These are phyloP conservation scores for Triangularia verruculosa DNA, from an alignment of 2,329 filamentous ascomycete genomes.

Conservation along the genomic window DNA sequence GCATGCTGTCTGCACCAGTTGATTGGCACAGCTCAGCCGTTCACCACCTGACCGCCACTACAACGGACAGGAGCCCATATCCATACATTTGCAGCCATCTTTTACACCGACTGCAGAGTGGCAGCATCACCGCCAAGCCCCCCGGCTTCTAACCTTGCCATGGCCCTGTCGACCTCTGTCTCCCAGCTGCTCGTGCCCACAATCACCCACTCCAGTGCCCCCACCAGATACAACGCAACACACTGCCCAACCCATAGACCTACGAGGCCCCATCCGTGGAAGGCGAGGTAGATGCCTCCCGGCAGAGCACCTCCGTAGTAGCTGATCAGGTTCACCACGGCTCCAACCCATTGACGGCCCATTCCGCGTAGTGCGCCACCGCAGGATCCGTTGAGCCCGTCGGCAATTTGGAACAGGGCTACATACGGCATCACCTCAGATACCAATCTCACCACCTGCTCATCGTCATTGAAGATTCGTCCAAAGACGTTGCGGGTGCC, in stretches of 20 bases:
- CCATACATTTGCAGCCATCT: background rate
- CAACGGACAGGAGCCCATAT: background rate
- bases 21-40: conserved; percentile 26
- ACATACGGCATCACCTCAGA: conserved; percentile 80
- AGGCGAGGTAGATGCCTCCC: conserved; percentile 78
- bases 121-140: background rate
- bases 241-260: conserved; percentile 85
- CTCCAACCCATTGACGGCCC: conserved; percentile 83
- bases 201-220: conserved; percentile 73
- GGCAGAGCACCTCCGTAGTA: conserved; percentile 83
- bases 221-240: conserved; percentile 76
- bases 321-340: conserved; percentile 74
- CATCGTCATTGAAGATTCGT: conserved; percentile 76
- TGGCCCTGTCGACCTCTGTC: conserved; percentile 66
- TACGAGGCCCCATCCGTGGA: conserved; percentile 77
- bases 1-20: conserved; percentile 15
- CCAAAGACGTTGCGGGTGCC: conserved; percentile 70
- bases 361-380: conserved; percentile 78
- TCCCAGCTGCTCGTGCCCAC: conserved; percentile 78
- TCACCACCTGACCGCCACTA: background rate
- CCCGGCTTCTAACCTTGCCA: conserved; percentile 61
- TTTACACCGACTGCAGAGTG: conserved; percentile 6
- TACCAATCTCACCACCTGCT: conserved; percentile 67
- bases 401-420: conserved; percentile 85
- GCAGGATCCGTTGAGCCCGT: conserved; percentile 81